Base-by-base conservation (phyloP, 768 basidiomycete genomes). In the Psilocybe sp. region DNA sequence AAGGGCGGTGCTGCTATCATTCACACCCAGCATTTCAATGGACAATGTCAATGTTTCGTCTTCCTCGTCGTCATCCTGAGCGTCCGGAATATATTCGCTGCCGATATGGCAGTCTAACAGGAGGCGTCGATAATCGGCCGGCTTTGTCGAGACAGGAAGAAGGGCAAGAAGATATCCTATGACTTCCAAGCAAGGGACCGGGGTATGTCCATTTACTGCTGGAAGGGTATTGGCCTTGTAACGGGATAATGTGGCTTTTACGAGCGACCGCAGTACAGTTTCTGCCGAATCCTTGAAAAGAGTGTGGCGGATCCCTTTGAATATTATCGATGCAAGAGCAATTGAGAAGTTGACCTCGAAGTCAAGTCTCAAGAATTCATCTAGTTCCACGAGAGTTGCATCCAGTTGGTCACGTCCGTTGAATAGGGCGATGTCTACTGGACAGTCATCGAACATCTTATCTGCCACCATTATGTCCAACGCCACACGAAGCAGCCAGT, bases 291-390 rank as follows among this genome's bases (percentile, higher is more conserved):
- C 80, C 45, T 71, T 80, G 55, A 91, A 75, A 3, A 75, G 72
- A 2, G 81, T 75, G 56, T 85, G 83, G 19, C 92, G 82, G 48
- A 93, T 69, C 36, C 92, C 92, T 62, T 94, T 93, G 78, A 93
- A 90, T 41, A 96, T 81, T 55, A 92, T 78, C 0, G 89, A 75
- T 1, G 91, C 84, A 15, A 97, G 67, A 11, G 88, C 84, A 67
- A 95, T 91, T 6, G 89, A 89, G 68, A 92, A 88, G 63, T 75
- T 86, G 0, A 71, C 66, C 18, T 88, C 85, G 68, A 94, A 95
- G 0, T 87, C 89, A 20, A 96, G 68, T 35, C 82, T 80, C 13
- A 90, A 71, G 38, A 86, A 67, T 34, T 81, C 76, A 55, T 95
- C 92, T 28, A 96, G 71, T 60, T 90, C 85, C 33, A 71, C 71